Evolutionary conservation across 1,284 basidiomycete genomes (phyloP), one percentile per base, ranked within the genome.

Genomic region (Phlebopus sp.): DNA sequence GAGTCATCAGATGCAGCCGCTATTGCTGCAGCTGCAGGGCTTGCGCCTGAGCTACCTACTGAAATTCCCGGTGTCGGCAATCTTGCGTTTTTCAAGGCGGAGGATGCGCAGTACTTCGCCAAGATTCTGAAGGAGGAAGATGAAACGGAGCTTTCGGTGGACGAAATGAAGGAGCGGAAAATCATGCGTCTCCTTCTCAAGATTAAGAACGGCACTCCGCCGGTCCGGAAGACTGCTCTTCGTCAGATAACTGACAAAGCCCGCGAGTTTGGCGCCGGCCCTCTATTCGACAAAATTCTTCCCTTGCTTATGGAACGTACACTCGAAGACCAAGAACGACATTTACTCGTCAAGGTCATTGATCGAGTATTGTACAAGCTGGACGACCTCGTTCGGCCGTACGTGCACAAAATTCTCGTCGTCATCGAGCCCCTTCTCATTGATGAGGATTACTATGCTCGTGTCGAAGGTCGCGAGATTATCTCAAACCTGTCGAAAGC

Each of bases 231-330:
- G 72, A 94, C 95, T 1, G 97, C 97, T 9, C 82, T 99, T 38
- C 84, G 96, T 47, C 95, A 98, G 68, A 98, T 99, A 64, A 97
- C 95, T n/a, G 97, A 99, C 77, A 97, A 97, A 68, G 97, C 97
- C 53, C 88, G 96, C 58, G 94, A 99, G 62, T 98, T 99, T 55
- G 96, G 96, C 46, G 95, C 97, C 21, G 96, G 95, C 18, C 97
- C 97, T n/a, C 78, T 99, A 7, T 99, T 99, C 69, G 97, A 99
- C 76, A 99, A 99, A 72, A 99, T 99, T 55, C 77, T 99, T 9
- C 97, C 96, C 0, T 75, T 99, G 44, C 86, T 99, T 55, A 99
- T 99, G 97, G 97, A 99, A 69, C 86, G 96, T 19, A 97, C 94
- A 0, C 81, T 99, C 38, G 97, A 99, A 72, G 97, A 99, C 59